Base-by-base conservation (phyloP, 1,139 yeast genomes). In the Lodderomyces theae region DNA sequence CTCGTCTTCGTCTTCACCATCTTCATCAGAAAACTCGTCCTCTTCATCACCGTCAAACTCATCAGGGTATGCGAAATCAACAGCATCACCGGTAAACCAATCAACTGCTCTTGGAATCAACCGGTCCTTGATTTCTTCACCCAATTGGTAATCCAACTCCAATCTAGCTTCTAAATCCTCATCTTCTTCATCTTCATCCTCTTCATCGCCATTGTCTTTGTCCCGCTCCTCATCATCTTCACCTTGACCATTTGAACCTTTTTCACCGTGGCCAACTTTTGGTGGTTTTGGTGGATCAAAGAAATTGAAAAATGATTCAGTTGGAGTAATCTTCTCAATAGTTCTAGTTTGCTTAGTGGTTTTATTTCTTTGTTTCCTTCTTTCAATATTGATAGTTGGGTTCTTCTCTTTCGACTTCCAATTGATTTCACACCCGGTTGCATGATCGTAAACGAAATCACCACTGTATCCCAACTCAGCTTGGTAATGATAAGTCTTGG, bases 11-110 rank as follows among this genome's bases (percentile, higher is more conserved):
- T 72, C 80, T 9, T 72, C 84, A 13, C 70, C 76, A 51, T 63
- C 71, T 11, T 63, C 71, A 31, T 61, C 68, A 31, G 60, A 68
- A 30, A 54, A 63, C 19, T 60, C 73, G 16, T 60, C 73, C 17
- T 68, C 80, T 26, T 71, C 80, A 19, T 81, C 71, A 10, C 62
- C 74, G 26, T 68, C 76, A 37, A 63, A 63, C 36, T 68, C 75
- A 38, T 66, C 74, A 21, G 71, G 68, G 56, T 62, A 73, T 29
- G 72, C 80, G 50, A 64, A 75, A 40, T 75, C 79, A 44, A 90
- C 78, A n/a, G 98, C 98, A 52, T 86, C 89, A 39, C 98, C 97
- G 13, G 97, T 90, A 63, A 88, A 92, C 97, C 97, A 92, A 64
- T 90, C 97, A 55, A 92, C 79, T 42, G 97, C 97, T 57, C 96